Percentiles rank a stretch among this genome's conserved stretches.
Conservation (phyloP, 371 early-diverging fungal genomes). For the Actinomucor elegans region DNA sequence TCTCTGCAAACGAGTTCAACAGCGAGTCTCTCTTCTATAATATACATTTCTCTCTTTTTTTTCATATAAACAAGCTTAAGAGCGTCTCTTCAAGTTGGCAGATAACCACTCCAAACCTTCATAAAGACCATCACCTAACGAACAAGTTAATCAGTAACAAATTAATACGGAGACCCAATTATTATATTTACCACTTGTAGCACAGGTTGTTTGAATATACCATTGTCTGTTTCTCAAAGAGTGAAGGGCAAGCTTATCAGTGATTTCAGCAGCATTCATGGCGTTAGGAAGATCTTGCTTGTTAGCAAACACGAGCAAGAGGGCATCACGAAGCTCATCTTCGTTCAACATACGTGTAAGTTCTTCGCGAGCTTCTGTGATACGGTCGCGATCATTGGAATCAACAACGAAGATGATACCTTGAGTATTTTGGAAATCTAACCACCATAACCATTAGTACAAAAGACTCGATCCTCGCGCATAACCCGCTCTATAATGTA, state of each 20-base stretch:
- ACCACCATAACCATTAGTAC: conserved; percentile 39
- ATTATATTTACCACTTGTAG: conserved; percentile 73
- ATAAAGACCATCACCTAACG: conserved; percentile 85
- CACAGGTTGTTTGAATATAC: conserved; percentile 91
- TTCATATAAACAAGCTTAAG: background rate
- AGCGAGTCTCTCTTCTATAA: background rate
- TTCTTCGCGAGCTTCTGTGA: conserved; percentile 86
- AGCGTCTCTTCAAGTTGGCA: conserved; percentile 45
- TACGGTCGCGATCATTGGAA: conserved; percentile 89
- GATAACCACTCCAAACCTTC: conserved; percentile 89
- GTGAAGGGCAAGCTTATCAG: conserved; percentile 87
- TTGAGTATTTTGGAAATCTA: conserved; percentile 92
- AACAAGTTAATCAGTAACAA: background rate
- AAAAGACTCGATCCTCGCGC: too few relatives aligned
- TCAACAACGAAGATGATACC: conserved; percentile 98
- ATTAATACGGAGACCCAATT: background rate
- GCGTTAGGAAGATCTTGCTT: conserved; percentile 97
- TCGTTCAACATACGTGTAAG: conserved; percentile 87
- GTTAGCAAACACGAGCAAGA: conserved; percentile 94
- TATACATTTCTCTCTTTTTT: background rate
- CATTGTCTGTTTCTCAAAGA: conserved; percentile 88
- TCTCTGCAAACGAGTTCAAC: too few relatives aligned
- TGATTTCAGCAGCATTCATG: conserved; percentile 92
- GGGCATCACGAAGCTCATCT: conserved; percentile 90
- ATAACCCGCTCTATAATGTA: background rate